Conservation (phyloP, 371 early-diverging fungal genomes). For the Umbelopsis sp. region DNA sequence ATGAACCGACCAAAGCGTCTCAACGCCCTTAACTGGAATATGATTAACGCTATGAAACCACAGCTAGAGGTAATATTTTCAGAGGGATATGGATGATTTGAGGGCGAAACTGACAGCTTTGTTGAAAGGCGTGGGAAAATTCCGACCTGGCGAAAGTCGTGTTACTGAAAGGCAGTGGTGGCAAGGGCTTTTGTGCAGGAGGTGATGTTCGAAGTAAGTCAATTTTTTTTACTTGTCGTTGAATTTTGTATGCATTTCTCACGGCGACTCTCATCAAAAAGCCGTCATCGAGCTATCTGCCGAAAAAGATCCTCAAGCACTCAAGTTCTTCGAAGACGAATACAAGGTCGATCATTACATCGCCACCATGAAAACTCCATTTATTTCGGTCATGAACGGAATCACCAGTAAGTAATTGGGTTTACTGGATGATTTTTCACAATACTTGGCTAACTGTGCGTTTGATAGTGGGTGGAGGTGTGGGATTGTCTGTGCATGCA, state of each 20-base stretch:
- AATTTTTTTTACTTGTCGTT: neutral
- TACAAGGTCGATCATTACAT: slow-evolving; percentile 93
- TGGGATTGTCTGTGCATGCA: slow-evolving; percentile 93
- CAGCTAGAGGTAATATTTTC: slow-evolving; percentile 69
- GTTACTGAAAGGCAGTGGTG: slow-evolving; percentile 77
- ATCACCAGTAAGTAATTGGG: slow-evolving; percentile 75
- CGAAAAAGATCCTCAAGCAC: slow-evolving; percentile 55
- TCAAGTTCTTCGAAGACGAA: slow-evolving; percentile 90
- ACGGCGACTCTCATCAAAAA: slow-evolving; percentile 9
- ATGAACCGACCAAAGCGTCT: slow-evolving; percentile 88
- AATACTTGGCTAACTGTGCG: too few relatives aligned
- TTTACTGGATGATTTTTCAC: too few relatives aligned
- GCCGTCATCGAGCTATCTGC: slow-evolving; percentile 51
- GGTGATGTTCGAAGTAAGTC: slow-evolving; percentile 89
- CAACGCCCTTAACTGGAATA: slow-evolving; percentile 87
- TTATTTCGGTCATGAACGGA: slow-evolving; percentile 89
- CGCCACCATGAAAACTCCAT: slow-evolving; percentile 85
- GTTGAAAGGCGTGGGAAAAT: slow-evolving; percentile 81
- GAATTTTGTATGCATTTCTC: neutral
- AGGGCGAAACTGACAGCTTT: neutral
- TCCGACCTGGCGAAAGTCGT: slow-evolving; percentile 89
- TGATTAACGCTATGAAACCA: slow-evolving; percentile 86
- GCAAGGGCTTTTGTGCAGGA: slow-evolving; percentile 94
- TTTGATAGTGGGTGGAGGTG: slow-evolving; percentile 92
- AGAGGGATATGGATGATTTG: neutral